These are phyloP conservation scores for Diplodia intermedia DNA, from an alignment of 2,329 filamentous ascomycete genomes.

Conservation along the genomic window DNA sequence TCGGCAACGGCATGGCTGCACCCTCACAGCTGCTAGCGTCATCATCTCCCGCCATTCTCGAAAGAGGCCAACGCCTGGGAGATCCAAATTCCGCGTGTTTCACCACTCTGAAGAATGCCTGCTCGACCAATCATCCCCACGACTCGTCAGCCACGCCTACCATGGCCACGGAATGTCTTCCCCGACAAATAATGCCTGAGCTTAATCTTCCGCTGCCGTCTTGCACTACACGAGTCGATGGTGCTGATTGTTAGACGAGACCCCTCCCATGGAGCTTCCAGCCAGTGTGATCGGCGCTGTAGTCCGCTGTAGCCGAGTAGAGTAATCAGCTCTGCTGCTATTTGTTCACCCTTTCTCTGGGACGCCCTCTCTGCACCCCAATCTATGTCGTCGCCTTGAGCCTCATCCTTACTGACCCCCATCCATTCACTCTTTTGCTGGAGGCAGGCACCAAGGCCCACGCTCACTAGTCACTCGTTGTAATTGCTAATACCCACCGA, in stretches of 20 bases:
- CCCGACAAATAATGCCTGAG: conserved; percentile 10
- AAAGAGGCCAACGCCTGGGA: conserved; percentile 16
- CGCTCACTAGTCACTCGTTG: conserved; percentile 31
- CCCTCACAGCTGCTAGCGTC: background rate
- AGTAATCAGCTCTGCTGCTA: conserved; percentile 25
- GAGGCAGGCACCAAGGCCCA: conserved; percentile 10
- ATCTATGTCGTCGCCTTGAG: conserved; percentile 20
- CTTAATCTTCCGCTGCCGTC: conserved; percentile 2
- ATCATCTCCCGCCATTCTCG: background rate
- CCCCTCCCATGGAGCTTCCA: background rate
- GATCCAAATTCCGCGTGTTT: conserved; percentile 21
- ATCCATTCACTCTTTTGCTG: conserved; percentile 30
- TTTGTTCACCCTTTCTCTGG: conserved; percentile 25
- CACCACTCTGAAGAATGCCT: background rate
- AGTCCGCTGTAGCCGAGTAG: conserved; percentile 1
- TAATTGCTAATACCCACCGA: conserved; percentile 16
- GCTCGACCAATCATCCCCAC: background rate
- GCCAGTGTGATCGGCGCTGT: conserved; percentile 1
- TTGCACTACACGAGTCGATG: background rate
- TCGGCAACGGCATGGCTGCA: background rate
- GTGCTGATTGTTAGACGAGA: background rate
- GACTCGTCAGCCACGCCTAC: conserved; percentile 7
- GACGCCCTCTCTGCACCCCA: background rate
- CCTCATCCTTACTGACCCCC: conserved; percentile 23
- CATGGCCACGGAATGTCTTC: conserved; percentile 1